phyloP scores from a whole-genome alignment of 2,329 filamentous ascomycete genomes.

The Talaromyces sp. region DNA sequence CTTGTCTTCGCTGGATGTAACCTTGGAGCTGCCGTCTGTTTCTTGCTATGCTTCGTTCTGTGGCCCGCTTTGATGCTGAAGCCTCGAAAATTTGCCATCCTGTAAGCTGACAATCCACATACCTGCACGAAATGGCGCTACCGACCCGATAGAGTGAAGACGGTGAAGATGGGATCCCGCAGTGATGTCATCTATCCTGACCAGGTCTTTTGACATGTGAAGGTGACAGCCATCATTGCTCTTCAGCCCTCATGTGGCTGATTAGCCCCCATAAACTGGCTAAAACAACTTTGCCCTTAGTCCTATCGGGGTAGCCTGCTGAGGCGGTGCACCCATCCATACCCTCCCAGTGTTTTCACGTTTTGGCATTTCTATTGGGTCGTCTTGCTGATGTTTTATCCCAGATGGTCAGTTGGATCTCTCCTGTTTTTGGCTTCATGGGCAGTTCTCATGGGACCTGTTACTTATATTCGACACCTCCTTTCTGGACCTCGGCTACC shows the following conservation, averaged over 20 bases:
- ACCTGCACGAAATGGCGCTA: background rate
- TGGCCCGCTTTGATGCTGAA: constrained; percentile 75
- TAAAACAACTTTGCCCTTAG: background rate
- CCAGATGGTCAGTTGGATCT: constrained; percentile 91
- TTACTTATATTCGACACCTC: constrained; percentile 76
- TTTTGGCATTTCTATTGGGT: background rate
- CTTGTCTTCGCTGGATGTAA: constrained; percentile 90
- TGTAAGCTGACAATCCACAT: constrained; percentile 62
- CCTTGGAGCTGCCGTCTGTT: constrained; percentile 81
- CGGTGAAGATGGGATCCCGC: background rate
- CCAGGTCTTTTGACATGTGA: background rate
- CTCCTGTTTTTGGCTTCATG: constrained; percentile 86
- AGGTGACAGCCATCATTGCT: background rate
- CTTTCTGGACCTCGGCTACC: constrained; percentile 78
- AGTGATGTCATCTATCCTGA: background rate
- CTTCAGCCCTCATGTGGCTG: background rate
- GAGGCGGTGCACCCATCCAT: background rate
- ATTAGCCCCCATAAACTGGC: background rate
- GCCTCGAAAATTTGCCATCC: constrained; percentile 89
- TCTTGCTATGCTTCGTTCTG: constrained; percentile 82
- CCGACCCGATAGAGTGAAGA: background rate
- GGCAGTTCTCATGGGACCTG: constrained; percentile 88
- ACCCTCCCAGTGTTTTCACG: background rate
- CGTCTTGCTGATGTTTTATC: background rate
- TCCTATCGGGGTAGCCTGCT: background rate